Base-by-base conservation (phyloP, 129 eudicot species). In the Scalesia atractyloides region DNA sequence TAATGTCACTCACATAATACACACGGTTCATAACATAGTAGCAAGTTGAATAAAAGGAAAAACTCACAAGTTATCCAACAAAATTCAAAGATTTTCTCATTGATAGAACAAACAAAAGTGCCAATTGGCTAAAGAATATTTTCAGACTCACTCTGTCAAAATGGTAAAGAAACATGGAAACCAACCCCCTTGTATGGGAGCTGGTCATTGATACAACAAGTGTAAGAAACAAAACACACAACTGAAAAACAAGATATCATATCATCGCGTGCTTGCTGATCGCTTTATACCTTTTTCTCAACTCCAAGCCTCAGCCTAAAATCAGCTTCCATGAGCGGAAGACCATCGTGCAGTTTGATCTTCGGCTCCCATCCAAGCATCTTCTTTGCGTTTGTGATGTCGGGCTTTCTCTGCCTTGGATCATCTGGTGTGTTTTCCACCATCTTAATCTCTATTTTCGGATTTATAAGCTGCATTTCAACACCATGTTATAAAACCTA, bases 321-420 rank as follows among this genome's bases (percentile, higher is more conserved):
- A 75, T 88, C 87, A 15, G 79, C 88, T 52, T 85, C 96, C 96
- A 90, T 90, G 63, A 90, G 91, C 5, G 96, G 96, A 58, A 90
- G 89, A 44, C 96, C 96, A 14, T 90, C 88, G 2, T 91, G 84
- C 74, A 90, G 62, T 73, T 82, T 75, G 72, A 90, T 79, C 80
- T 85, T 90, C 1, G 96, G 96, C 74, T 90, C 96, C 96, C 96
- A 90, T 10, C 94, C 96, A 37, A 90, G 89, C 41, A 85, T 67
- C 59, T 87, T 84, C 66, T 87, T 90, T 6, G 96, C 96, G 78
- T 84, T 84, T 14, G 91, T 81, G 75, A 87, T 90, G 73, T 87
- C 87, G 0, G 96, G 96, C 50, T 90, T 90, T 72, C 96, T 87
- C 72, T 90, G 90, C 33, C 85, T 80, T 34, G 96, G 96, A 78